Base-by-base conservation (phyloP, 345 rosid genomes). In the Arabidopsis suecica region DNA sequence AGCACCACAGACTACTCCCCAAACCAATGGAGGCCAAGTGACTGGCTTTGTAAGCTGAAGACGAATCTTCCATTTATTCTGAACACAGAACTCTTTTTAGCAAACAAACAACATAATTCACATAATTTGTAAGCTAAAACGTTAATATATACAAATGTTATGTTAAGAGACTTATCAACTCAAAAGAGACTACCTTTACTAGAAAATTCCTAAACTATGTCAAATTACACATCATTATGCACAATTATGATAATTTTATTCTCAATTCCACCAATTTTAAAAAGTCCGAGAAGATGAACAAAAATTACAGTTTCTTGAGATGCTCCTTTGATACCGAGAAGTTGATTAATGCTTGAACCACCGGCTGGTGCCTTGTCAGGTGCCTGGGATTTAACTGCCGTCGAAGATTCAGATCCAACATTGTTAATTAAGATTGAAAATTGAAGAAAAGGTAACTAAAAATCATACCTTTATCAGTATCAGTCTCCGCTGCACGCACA, bases 31-130 rank as follows among this genome's bases (percentile, higher is more conserved):
- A 81, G 98, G 97, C 98, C 98, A 94, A 34, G 98, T 94, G 65
- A 94, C 97, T 41, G 98, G 98, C 67, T 94, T 94, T 36, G 96
- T 91, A 44, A 94, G 90, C 79, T 94, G 98, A 71, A 94, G 95
- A 72, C 98, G 97, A 72, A 91, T 91, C 85, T 94, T 94, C 98
- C 98, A 91, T 87, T 83, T 94, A 82, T 94, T 84, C 98, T 91
- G 91, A 85, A 78, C 22, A 9, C 37, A 45, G 1, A 20, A 61
- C 11, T 41, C 36, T 13, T 12, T 22, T 61, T 61, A 61, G 66
- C 66, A 37, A 73, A 11, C 14, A 41, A 54, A 64, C 40, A 71
- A 32, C 40, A 58, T 33, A 54, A 1, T 32, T 12, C 9, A 22
- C 64, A 42, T 16, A 41, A 30, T 42, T 42, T 56, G 33, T 10